These are phyloP conservation scores for Metschnikowia cubensis DNA, from an alignment of 805 yeast genomes.

Conservation along the genomic window DNA sequence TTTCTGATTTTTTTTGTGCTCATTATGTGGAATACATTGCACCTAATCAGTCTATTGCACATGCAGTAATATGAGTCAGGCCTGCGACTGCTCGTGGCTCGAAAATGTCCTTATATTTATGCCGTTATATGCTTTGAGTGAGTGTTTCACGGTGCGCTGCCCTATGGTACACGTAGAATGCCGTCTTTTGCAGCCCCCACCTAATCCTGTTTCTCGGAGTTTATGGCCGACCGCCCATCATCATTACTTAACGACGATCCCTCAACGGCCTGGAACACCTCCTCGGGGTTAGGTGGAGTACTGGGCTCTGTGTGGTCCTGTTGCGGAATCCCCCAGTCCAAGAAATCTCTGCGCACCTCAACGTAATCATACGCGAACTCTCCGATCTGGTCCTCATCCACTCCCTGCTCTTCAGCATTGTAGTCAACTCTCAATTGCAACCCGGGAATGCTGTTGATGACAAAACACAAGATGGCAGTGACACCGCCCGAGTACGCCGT, in stretches of 20 bases:
- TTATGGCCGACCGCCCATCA: conserved; percentile 5
- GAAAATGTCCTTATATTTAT: not conserved
- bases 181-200: not conserved
- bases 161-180: not conserved
- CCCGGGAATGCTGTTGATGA: conserved; percentile 75
- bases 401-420: conserved; percentile 81
- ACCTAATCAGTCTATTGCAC: not conserved
- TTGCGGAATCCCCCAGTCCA: conserved; percentile 43
- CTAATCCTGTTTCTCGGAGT: conserved; percentile 15
- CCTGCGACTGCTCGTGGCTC: not conserved
- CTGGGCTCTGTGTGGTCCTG: conserved; percentile 8
- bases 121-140: not conserved
- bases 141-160: not conserved
- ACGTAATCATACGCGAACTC: conserved; percentile 99
- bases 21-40: not conserved
- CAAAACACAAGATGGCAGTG: conserved; percentile 71
- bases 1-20: not conserved
- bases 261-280: conserved; percentile 12
- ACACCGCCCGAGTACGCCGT: conserved; percentile 72
- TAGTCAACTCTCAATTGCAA: conserved; percentile 75
- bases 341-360: conserved; percentile 90
- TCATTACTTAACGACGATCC: conserved; percentile 8
- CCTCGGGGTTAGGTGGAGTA: conserved; percentile 8
- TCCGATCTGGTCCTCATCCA: conserved; percentile 96
- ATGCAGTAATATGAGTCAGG: not conserved